Conservation (phyloP, 306 rosid genomes). For the Castanea crenata region DNA sequence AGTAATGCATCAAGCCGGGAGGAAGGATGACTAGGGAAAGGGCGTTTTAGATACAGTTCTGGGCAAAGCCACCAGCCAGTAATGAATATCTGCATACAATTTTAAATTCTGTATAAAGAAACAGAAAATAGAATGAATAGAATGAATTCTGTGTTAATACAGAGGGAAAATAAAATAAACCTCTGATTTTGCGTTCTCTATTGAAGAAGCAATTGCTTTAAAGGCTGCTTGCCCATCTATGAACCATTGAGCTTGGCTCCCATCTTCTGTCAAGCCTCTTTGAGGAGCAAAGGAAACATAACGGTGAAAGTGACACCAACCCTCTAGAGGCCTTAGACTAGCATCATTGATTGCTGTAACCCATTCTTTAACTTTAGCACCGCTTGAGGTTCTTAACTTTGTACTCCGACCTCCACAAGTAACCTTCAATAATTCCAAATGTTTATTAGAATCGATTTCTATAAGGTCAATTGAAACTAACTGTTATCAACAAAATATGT, state of each 20-base stretch:
- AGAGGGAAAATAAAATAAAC: constrained; percentile 36
- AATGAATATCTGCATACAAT: constrained; percentile 76
- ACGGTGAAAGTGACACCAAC: constrained; percentile 97
- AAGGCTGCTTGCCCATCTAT: constrained; percentile 88
- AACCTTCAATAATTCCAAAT: constrained; percentile 44
- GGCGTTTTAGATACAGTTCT: constrained; percentile 81
- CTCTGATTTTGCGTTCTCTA: constrained; percentile 95
- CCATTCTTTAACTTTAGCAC: constrained; percentile 84
- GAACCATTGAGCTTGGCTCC: constrained; percentile 94
- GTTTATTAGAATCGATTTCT: neutral
- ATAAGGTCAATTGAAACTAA: neutral
- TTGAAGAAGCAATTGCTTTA: constrained; percentile 85
- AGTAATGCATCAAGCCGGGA: constrained; percentile 82
- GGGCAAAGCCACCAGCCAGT: constrained; percentile 99
- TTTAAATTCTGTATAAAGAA: constrained; percentile 29
- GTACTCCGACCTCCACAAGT: constrained; percentile 79
- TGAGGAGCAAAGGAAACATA: constrained; percentile 97
- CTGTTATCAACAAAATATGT: neutral
- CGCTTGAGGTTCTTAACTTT: constrained; percentile 65
- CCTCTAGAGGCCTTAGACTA: constrained; percentile 93
- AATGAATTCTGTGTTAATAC: neutral
- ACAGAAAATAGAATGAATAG: constrained; percentile 16
- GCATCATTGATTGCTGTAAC: constrained; percentile 90
- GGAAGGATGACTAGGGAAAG: constrained; percentile 71
- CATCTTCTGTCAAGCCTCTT: constrained; percentile 88